Evolutionary conservation across 805 yeast genomes (phyloP).

Genomic region (Limtongia smithiae): DNA sequence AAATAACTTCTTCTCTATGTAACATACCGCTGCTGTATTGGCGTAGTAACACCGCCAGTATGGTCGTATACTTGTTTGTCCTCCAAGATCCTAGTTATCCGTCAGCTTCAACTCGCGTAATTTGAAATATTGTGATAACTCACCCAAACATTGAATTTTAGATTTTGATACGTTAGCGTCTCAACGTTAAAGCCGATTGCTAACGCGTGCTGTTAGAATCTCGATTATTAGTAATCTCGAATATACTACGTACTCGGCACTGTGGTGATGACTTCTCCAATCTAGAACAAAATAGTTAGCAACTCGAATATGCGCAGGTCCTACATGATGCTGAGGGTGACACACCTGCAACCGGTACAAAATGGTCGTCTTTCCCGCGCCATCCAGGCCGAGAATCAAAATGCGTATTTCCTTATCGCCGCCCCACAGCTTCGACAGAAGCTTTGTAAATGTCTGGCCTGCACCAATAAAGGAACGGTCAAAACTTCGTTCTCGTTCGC

Average conservation of each 20-base stretch:
- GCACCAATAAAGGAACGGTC: neutral
- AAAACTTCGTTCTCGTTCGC: neutral
- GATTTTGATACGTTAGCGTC: conserved; percentile 74
- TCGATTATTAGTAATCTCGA: neutral
- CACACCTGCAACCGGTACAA: conserved; percentile 73
- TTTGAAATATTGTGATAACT: neutral
- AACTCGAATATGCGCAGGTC: neutral
- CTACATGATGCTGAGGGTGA: conserved; percentile 6
- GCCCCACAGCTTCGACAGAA: conserved; percentile 87
- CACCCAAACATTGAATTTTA: conserved; percentile 77
- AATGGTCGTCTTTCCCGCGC: conserved; percentile 94
- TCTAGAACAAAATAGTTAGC: conserved; percentile 30
- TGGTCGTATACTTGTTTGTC: conserved; percentile 87
- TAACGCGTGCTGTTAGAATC: neutral
- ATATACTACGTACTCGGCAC: conserved; percentile 55
- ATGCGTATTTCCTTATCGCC: conserved; percentile 65
- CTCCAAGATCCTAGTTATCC: conserved; percentile 68
- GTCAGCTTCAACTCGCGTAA: no score
- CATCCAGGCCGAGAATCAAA: conserved; percentile 86
- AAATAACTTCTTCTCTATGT: neutral
- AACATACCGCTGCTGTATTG: conserved; percentile 74
- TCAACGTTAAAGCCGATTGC: conserved; percentile 67
- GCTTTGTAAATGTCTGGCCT: conserved; percentile 85
- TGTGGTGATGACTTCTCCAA: conserved; percentile 78
- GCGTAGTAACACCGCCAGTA: conserved; percentile 94